A percentile compares a stretch with the other conserved stretches of the same genome.
Evolutionary conservation across 148 eudicot genomes (phyloP).

Genomic region (Rheum nobile): DNA sequence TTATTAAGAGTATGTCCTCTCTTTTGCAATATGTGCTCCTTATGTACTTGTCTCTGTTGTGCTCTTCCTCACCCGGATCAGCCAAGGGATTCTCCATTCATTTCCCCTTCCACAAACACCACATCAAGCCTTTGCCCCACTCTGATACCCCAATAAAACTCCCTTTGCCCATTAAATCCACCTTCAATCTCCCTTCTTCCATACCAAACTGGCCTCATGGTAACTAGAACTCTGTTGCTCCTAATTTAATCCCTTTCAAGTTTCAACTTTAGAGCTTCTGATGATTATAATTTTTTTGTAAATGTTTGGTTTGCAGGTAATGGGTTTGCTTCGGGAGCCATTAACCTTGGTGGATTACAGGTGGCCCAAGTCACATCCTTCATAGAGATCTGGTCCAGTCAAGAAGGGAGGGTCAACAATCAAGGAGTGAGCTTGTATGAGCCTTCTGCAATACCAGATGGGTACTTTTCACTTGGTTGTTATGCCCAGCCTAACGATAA

Average conservation of each 20-base stretch:
- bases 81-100: constrained; percentile 19
- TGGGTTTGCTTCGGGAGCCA: constrained; percentile 26
- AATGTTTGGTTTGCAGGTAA: constrained; percentile 11
- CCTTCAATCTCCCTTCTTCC: constrained; percentile 26
- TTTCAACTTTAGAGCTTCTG: neutral
- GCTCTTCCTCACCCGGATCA: neutral
- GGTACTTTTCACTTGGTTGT: constrained; percentile 19
- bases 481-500: constrained; percentile 30
- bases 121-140: neutral
- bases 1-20: neutral
- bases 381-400: constrained; percentile 26
- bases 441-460: constrained; percentile 23
- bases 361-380: constrained; percentile 19
- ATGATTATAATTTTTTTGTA: neutral
- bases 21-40: neutral
- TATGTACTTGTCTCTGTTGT: neutral
- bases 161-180: constrained; percentile 18
- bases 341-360: constrained; percentile 31
- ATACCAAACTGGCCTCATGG: constrained; percentile 27
- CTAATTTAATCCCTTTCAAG: neutral
- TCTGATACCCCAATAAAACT: neutral
- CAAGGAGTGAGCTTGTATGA: constrained; percentile 26
- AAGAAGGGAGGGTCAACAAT: constrained; percentile 25
- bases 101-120: neutral
- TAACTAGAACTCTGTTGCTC: neutral